Base-by-base conservation (phyloP, 176 grass and related monocot species). In the Oryza australiensis region DNA sequence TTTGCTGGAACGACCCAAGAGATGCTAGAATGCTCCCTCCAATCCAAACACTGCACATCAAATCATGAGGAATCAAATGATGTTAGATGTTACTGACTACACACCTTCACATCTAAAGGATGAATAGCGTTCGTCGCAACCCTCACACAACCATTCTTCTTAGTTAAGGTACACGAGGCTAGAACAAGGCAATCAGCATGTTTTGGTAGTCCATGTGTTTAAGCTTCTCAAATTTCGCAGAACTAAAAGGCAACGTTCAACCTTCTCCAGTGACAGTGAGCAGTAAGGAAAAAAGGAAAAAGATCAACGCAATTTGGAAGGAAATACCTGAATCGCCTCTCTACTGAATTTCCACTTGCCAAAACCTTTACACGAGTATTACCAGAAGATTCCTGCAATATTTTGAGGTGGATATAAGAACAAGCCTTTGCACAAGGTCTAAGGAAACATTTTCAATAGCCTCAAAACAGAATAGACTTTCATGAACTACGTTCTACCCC, bases 11-110 rank as follows among this genome's bases (percentile, higher is more conserved):
- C 57, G 97, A 99, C 69, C 97, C 97, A 85, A 96, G 97, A 32
- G 97, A 99, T 83, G 93, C 97, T 57, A 99, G 93, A 88, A 99
- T 99, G 75, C 97, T 99, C 27, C 96, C 96, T 91, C 97, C 97
- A 46, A 99, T 99, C 97, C 97, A 99, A 73, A 99, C 97, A 89
- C 97, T 99, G 85, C 66, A 74, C 40, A 48, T 80, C 46, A 7
- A 62, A 29, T 65, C 59, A 86, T 74, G 59, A 72, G 27, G 51
- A 38, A 20, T 32, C 30, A 32, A 32, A 32, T 32, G 3, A 32
- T n/a, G n/a, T n/a, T n/a, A n/a, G n/a, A n/a, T n/a, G n/a, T n/a
- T n/a, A n/a, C n/a, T n/a, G n/a, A n/a, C n/a, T n/a, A n/a, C n/a
- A n/a, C n/a, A n/a, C n/a, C n/a, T n/a, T n/a, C n/a, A n/a, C n/a